phyloP scores from a whole-genome alignment of 257 asterid species.

The Dorcoceras hygrometricum region DNA sequence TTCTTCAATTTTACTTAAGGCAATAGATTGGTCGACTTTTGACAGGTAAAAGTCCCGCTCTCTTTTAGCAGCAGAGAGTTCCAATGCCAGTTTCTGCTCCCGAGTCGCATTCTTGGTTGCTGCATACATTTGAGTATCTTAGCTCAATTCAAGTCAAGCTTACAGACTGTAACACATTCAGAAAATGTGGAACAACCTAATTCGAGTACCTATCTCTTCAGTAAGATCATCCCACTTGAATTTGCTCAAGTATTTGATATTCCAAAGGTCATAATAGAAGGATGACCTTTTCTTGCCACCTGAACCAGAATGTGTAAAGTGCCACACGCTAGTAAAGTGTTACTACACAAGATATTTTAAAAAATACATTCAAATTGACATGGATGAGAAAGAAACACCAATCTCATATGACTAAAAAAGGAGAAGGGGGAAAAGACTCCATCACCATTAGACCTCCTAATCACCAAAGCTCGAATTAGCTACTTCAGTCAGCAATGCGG shows the following conservation, averaged over 20 bases:
- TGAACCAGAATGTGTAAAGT: conserved; percentile 27
- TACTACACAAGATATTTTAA: conserved; percentile 10
- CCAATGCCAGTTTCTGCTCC: conserved; percentile 73
- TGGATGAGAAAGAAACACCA: conserved; percentile 3
- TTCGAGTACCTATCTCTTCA: conserved; percentile 60
- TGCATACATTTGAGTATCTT: conserved; percentile 33
- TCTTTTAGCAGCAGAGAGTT: conserved; percentile 71
- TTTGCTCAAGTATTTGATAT: conserved; percentile 91
- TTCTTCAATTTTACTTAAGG: conserved; percentile 60
- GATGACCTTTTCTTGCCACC: conserved; percentile 90
- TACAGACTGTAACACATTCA: conserved; percentile 16
- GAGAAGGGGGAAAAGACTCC: not conserved
- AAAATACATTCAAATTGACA: conserved; percentile 6
- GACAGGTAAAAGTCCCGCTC: conserved; percentile 83
- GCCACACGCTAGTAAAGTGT: conserved; percentile 9
- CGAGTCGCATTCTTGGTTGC: conserved; percentile 70
- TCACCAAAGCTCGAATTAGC: not conserved
- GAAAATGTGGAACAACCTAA: not conserved
- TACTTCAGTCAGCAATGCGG: not conserved
- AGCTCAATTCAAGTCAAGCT: conserved; percentile 22
- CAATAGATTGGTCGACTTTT: conserved; percentile 70
- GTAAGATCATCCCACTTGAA: conserved; percentile 98
- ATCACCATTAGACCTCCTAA: conserved; percentile 1
- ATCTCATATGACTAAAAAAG: not conserved
- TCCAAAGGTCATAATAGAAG: conserved; percentile 89